Percentiles rank a stretch among this genome's conserved stretches.
phyloP scores from a whole-genome alignment of 2,329 filamentous ascomycete genomes.

The Colletotrichum neosansevieriae region DNA sequence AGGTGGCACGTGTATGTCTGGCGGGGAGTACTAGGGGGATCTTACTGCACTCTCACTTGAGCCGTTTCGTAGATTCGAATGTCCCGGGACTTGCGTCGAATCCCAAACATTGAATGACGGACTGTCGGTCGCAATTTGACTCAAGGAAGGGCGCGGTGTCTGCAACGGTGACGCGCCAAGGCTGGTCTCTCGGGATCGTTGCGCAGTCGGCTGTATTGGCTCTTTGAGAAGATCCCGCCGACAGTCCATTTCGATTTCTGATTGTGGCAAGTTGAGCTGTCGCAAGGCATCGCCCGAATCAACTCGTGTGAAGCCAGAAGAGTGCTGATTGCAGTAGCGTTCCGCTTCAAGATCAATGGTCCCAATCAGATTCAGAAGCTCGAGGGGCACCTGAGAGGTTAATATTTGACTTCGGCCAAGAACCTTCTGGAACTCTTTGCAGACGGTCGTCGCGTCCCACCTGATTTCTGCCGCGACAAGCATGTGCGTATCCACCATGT shows the following conservation, averaged over 20 bases:
- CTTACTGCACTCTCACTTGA: not conserved
- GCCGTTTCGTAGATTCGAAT: no score
- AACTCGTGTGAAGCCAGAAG: not conserved
- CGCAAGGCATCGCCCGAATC: not conserved
- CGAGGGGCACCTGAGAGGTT: not conserved
- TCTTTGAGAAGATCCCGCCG: not conserved
- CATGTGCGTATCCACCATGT: constrained; percentile 45
- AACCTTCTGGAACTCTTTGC: not conserved
- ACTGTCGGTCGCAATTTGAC: not conserved
- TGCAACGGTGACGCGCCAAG: no score
- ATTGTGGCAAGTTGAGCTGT: not conserved
- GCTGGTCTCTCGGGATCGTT: not conserved
- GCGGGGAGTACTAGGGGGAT: not conserved
- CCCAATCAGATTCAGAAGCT: not conserved
- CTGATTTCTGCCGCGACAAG: constrained; percentile 28
- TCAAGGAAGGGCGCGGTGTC: not conserved
- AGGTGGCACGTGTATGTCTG: not conserved
- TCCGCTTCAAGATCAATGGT: not conserved
- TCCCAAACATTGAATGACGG: no score
- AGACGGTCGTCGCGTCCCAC: not conserved
- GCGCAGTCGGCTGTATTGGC: not conserved
- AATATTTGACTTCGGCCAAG: not conserved
- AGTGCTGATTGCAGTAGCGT: not conserved
- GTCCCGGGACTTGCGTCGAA: no score
- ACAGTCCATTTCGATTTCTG: not conserved